These are phyloP conservation scores for Monascus ruber DNA, from an alignment of 2,329 filamentous ascomycete species.

Conservation along the genomic window DNA sequence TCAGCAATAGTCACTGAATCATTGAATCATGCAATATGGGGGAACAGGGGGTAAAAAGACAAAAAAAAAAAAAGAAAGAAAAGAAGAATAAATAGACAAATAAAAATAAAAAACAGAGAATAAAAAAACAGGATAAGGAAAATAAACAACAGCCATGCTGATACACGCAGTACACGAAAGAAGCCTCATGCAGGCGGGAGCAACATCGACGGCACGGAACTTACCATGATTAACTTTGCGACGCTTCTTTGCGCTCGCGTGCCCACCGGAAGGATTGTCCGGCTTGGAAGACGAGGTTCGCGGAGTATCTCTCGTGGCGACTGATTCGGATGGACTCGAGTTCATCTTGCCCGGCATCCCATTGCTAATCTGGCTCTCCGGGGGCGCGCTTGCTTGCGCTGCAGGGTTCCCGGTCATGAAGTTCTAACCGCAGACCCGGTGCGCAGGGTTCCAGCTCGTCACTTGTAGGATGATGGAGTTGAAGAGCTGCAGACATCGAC, in stretches of 20 bases:
- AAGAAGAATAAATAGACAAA: background rate
- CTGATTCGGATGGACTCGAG: conserved; percentile 8
- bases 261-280: conserved; percentile 23
- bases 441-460: conserved; percentile 11
- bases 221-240: conserved; percentile 84
- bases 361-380: conserved; percentile 19
- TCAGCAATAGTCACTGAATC: conserved; percentile 10
- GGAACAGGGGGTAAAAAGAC: conserved; percentile 3
- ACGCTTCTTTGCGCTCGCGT: conserved; percentile 62
- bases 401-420: conserved; percentile 20
- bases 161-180: too few species aligned
- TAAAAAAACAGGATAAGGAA: too few species aligned
- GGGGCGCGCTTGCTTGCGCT: conserved; percentile 11
- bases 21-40: too few species aligned
- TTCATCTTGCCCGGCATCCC: conserved; percentile 13
- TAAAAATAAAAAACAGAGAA: too few species aligned
- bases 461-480: conserved; percentile 6
- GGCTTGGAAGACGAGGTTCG: conserved; percentile 19
- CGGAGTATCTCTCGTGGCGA: conserved; percentile 11
- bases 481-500: conserved; percentile 16
- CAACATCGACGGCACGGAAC: conserved; percentile 24
- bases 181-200: conserved; percentile 14
- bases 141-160: too few species aligned
- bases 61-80: conserved; percentile 5
- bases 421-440: conserved; percentile 10